These are phyloP conservation scores for Xerocomellus dryophilus DNA, from an alignment of 768 basidiomycete species.

Conservation along the genomic window DNA sequence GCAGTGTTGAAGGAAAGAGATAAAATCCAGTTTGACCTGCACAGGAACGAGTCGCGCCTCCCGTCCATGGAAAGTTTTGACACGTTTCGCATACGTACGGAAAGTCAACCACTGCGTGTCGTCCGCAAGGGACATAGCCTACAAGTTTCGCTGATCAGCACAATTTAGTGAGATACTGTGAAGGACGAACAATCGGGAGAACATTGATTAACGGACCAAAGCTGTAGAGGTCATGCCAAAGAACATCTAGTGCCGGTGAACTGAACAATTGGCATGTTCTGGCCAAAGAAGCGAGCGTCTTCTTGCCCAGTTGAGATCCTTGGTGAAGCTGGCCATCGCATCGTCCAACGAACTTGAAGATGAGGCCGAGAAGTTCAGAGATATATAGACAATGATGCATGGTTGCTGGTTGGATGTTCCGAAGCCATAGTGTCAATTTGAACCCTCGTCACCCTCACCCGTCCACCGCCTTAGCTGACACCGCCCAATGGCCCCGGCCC, in stretches of 20 bases:
- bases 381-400: slow-evolving; percentile 40
- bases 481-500: too few species aligned
- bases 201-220: slow-evolving; percentile 10
- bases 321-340: neutral
- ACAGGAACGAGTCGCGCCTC: neutral
- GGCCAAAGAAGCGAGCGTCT: slow-evolving; percentile 10
- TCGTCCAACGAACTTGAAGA: neutral
- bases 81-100: slow-evolving; percentile 22
- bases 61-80: slow-evolving; percentile 11
- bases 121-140: slow-evolving; percentile 1
- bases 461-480: too few species aligned
- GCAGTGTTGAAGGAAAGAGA: slow-evolving; percentile 8
- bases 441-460: too few species aligned
- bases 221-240: slow-evolving; percentile 13
- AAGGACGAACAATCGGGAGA: slow-evolving; percentile 3
- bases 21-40: neutral
- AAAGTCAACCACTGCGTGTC: slow-evolving; percentile 19
- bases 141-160: neutral
- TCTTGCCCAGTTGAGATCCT: neutral
- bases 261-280: slow-evolving; percentile 16
- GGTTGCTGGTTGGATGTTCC: too few species aligned
- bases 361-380: slow-evolving; percentile 9
- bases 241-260: slow-evolving; percentile 7
- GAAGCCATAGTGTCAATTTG: neutral
- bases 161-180: neutral